Conservation (phyloP, 306 rosid species). For the Prosopis cineraria region DNA sequence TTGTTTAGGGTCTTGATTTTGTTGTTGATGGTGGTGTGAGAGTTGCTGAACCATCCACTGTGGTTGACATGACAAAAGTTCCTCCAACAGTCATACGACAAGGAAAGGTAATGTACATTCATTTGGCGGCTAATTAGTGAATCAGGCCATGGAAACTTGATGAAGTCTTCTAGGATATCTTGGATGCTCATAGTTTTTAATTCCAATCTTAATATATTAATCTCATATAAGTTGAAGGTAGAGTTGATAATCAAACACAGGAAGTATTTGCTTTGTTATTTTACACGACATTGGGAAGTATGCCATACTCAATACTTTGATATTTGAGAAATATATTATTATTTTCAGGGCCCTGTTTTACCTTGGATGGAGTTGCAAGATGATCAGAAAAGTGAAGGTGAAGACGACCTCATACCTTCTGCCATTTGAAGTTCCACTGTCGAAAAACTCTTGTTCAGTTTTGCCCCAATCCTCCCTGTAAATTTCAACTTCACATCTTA, state of each 20-base stretch:
- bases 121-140: background rate
- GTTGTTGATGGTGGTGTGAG: constrained; percentile 88
- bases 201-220: background rate
- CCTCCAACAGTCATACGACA: constrained; percentile 81
- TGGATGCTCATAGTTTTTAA: background rate
- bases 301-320: background rate
- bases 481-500: background rate
- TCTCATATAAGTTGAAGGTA: background rate
- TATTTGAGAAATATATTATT: constrained; percentile 4
- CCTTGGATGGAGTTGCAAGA: constrained; percentile 74
- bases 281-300: background rate
- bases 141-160: background rate
- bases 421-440: constrained; percentile 38
- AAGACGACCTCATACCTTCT: constrained; percentile 44
- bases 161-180: background rate
- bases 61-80: constrained; percentile 79
- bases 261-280: background rate
- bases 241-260: background rate
- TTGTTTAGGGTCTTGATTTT: constrained; percentile 89
- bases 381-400: constrained; percentile 39
- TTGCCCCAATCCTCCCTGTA: background rate
- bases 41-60: constrained; percentile 93
- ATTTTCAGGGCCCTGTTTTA: constrained; percentile 72
- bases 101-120: constrained; percentile 71
- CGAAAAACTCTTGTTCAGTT: background rate